Percentiles rank a stretch among this genome's conserved stretches.
Conservation (phyloP, 148 eudicot genomes). For the Rhododendron molle region DNA sequence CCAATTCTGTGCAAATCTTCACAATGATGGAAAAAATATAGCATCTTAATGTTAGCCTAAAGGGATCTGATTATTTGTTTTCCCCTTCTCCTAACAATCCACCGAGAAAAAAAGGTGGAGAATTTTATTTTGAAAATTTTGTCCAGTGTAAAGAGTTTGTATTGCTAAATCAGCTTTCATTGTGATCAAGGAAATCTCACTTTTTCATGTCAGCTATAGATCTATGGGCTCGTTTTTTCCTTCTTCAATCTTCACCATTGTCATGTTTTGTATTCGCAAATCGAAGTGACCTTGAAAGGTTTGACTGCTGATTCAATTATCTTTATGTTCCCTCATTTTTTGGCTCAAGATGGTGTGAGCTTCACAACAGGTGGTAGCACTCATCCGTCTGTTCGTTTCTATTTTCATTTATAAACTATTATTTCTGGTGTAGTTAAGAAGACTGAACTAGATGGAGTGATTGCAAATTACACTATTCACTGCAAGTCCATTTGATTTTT, state of each 20-base stretch:
- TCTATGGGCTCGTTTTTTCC: background rate
- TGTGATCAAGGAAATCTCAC: background rate
- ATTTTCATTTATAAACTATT: background rate
- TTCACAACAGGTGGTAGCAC: background rate
- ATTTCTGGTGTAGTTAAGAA: background rate
- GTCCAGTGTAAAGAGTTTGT: background rate
- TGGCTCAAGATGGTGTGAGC: background rate
- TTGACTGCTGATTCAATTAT: background rate
- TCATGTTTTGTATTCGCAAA: background rate
- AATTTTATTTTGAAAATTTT: background rate
- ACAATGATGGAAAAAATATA: background rate
- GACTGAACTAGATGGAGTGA: background rate
- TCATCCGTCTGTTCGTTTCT: background rate
- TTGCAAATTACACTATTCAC: background rate
- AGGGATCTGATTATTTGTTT: background rate
- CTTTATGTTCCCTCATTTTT: background rate
- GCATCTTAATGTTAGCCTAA: background rate
- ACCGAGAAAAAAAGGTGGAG: background rate
- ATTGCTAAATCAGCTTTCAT: background rate
- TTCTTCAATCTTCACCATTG: background rate
- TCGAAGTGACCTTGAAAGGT: background rate
- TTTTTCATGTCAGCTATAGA: background rate
- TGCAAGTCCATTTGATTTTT: background rate
- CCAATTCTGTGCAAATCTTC: conserved; percentile 41
- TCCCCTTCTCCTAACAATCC: background rate